These are phyloP conservation scores for Basipetospora chlamydospora DNA, from an alignment of 2,329 filamentous ascomycete genomes.

Conservation along the genomic window DNA sequence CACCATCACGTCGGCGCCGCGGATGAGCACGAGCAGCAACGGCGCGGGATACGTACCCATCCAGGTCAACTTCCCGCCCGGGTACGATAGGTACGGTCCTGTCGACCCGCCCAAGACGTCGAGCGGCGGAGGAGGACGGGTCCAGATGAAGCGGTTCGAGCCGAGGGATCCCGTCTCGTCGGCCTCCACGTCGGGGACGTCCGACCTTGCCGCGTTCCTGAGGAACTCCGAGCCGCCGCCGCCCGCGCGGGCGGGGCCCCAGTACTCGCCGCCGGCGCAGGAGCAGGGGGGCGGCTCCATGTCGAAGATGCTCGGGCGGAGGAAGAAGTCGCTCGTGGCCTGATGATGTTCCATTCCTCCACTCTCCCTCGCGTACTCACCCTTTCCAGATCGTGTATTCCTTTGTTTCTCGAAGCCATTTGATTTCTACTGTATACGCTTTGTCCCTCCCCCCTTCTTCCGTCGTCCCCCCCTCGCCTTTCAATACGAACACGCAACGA, in stretches of 20 bases:
- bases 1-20: constrained; percentile 13
- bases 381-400: too few species aligned
- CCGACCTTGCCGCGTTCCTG: constrained; percentile 60
- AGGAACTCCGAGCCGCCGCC: constrained; percentile 50
- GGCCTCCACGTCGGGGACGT: constrained; percentile 38
- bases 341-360: too few species aligned
- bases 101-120: constrained; percentile 10
- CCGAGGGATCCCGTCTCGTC: constrained; percentile 34
- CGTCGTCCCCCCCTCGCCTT: too few species aligned
- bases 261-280: neutral
- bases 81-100: constrained; percentile 26
- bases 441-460: too few species aligned
- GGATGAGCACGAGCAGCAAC: constrained; percentile 21
- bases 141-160: constrained; percentile 43
- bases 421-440: too few species aligned
- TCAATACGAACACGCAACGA: too few species aligned
- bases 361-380: too few species aligned
- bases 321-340: neutral
- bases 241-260: neutral
- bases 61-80: constrained; percentile 32
- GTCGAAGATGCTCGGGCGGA: neutral
- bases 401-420: too few species aligned
- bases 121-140: constrained; percentile 21
- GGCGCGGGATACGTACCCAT: constrained; percentile 36
- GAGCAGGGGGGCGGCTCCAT: neutral